Base-by-base conservation (phyloP, 257 asterid species). In the Petrea volubilis region DNA sequence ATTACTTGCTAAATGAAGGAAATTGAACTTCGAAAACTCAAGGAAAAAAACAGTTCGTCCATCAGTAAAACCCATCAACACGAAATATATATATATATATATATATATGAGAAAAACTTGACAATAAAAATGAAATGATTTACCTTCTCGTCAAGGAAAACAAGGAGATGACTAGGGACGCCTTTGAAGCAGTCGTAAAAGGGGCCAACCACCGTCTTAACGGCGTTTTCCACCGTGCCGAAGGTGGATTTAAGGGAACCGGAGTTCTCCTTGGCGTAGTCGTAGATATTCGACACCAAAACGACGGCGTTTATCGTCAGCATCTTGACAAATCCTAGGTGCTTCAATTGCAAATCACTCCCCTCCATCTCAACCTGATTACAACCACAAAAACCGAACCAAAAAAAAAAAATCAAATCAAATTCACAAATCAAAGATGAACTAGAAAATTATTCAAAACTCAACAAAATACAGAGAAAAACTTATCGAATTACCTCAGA, bases 241-340 rank as follows among this genome's bases (percentile, higher is more conserved):
- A 90, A 59, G 15, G 87, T 69, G 65, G 96, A 78, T 86, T 83
- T 93, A 29, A 90, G 80, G 24, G 96, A 61, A 41, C 96, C 96
- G 6, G 90, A 84, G 47, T 81, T 93, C 36, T 80, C 82, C 79
- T 87, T 93, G 10, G 89, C 94, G 69, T 62, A 83, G 6, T 41
- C 89, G 80, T 89, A 93, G 53, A 93, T 74, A 78, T 78, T 64
- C 27, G 88, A 74, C 15, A 82, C 74, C 71, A 82, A 36, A 17
- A 83, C 86, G 31, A 70, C 86, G 33, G 90, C 82, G 85, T 83
- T 84, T 11, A 86, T 15, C 6, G 92, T 78, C 56, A 87, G 41
- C 53, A 70, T 52, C 70, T 84, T 82, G 66, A 81, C 87, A 24
- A 89, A 87, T 1, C 87, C 82, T 43, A 93, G 78, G 58, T 83